Evolutionary conservation across 345 rosid species (phyloP), one percentile per base, ranked within the genome.

Genomic region (Isatis tinctoria): DNA sequence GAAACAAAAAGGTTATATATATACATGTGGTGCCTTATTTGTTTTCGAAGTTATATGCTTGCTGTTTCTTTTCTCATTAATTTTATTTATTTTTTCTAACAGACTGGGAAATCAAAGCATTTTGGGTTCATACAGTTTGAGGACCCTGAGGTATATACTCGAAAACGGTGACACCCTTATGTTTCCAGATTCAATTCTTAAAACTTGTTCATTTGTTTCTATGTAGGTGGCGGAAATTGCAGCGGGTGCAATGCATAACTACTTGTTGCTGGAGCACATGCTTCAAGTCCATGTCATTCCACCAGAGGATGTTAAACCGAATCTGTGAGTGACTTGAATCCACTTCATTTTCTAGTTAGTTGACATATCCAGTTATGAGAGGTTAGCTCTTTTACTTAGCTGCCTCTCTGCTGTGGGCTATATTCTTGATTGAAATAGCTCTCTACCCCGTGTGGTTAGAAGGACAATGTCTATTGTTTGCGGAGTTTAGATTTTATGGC

Each of bases 31-130:
- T 48, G 6, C 37, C 57, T 48, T 5, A 7, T 43, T 28, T 13
- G 61, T 54, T 32, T 30, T 3, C 11, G 22, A 24, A 22, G 7
- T 20, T 56, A 8, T 69, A 12, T 43, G 56, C 24, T 22, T 32
- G 20, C 5, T 75, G 12, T 8, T 60, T 52, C 63, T 52, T 35
- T 28, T 39, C 54, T 58, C 17, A 54, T 36, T 18, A 6, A 5
- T 24, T 30, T 24, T 58, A n/a, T 10, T 66, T 32, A 39, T 51
- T 76, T 73, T 17, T 73, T 57, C 78, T 71, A 2, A 16, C 87
- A 95, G 98, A 92, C 97, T 43, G 99, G 99, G 67, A 90, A 85
- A 65, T 92, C 98, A 0, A 95, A 85, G 84, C 99, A 95, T 82
- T 95, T 81, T 81, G 97, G 98, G 40, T 95, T 95, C 84, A 83